phyloP scores from a whole-genome alignment of 2,329 filamentous ascomycete species.

The Aspergillus unguis region DNA sequence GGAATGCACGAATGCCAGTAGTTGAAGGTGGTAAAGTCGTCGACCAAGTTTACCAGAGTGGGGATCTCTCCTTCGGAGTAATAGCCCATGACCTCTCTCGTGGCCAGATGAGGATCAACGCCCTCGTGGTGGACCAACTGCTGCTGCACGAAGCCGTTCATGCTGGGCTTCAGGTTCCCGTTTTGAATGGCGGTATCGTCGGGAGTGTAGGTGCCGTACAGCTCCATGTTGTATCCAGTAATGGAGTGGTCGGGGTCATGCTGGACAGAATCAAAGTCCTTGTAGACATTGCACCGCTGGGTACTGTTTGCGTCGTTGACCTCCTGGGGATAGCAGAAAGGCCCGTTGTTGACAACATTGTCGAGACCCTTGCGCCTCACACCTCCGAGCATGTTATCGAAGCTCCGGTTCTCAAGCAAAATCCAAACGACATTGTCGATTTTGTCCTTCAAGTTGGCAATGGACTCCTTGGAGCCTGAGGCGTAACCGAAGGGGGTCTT shows the following conservation, averaged over 20 bases:
- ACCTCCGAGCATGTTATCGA: conserved; percentile 46
- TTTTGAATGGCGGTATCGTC: conserved; percentile 35
- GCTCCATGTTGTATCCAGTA: conserved; percentile 45
- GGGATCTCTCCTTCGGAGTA: conserved; percentile 45
- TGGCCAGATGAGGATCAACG: conserved; percentile 27
- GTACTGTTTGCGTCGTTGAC: conserved; percentile 28
- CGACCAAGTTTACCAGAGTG: conserved; percentile 38
- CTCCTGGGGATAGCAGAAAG: conserved; percentile 43
- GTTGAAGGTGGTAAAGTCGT: conserved; percentile 46
- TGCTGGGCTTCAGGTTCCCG: conserved; percentile 30
- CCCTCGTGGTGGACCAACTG: conserved; percentile 37
- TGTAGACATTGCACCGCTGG: conserved; percentile 30
- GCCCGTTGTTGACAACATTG: conserved; percentile 43
- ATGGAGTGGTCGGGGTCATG: conserved; percentile 45
- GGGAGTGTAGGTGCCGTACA: conserved; percentile 41
- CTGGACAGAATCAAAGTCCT: conserved; percentile 41
- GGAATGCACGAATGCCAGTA: conserved; percentile 45
- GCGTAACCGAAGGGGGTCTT: conserved; percentile 3
- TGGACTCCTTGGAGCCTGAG: conserved; percentile 6
- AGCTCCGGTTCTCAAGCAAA: conserved; percentile 45
- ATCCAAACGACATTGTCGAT: conserved; percentile 39
- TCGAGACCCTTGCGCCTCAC: conserved; percentile 41
- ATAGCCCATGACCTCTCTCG: conserved; percentile 44
- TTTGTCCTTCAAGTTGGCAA: conserved; percentile 31
- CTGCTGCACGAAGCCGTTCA: conserved; percentile 42